Percentiles rank a stretch among this genome's conserved stretches.
These are phyloP conservation scores for Grammothele lineata DNA, from an alignment of 768 basidiomycete species.

Conservation along the genomic window DNA sequence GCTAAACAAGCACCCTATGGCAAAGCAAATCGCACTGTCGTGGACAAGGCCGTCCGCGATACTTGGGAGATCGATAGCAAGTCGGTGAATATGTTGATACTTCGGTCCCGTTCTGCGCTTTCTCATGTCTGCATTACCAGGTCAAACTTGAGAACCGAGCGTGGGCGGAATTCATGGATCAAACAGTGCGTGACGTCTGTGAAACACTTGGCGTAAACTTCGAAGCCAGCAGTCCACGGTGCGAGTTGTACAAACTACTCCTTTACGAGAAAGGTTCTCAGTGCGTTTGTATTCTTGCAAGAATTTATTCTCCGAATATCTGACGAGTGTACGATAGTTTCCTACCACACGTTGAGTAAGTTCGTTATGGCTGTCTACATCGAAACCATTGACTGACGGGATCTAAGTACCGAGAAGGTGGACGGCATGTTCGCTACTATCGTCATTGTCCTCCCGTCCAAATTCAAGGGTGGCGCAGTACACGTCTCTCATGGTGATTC, in stretches of 20 bases:
- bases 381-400: too few relatives aligned
- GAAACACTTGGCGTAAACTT: conserved; percentile 33
- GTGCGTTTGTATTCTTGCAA: too few relatives aligned
- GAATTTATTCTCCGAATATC: too few relatives aligned
- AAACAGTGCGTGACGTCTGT: conserved; percentile 30
- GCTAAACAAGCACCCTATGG: conserved; percentile 43
- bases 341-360: conserved; percentile 44
- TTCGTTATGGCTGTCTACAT: not conserved
- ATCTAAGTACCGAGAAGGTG: conserved; percentile 39
- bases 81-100: conserved; percentile 14
- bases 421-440: conserved; percentile 50
- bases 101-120: not conserved
- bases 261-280: conserved; percentile 46
- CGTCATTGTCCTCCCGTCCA: conserved; percentile 43
- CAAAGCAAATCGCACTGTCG: conserved; percentile 37
- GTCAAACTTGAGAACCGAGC: conserved; percentile 38
- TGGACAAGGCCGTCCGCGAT: conserved; percentile 41
- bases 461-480: conserved; percentile 42
- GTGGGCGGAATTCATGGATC: conserved; percentile 35
- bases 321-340: conserved; percentile 32
- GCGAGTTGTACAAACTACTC: conserved; percentile 44
- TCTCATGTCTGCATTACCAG: too few relatives aligned
- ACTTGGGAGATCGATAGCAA: conserved; percentile 48
- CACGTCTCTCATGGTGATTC: conserved; percentile 36
- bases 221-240: conserved; percentile 25